Evolutionary conservation across 257 asterid species (phyloP), one percentile per base, ranked within the genome.

Genomic region (Solanum paucissectum): DNA sequence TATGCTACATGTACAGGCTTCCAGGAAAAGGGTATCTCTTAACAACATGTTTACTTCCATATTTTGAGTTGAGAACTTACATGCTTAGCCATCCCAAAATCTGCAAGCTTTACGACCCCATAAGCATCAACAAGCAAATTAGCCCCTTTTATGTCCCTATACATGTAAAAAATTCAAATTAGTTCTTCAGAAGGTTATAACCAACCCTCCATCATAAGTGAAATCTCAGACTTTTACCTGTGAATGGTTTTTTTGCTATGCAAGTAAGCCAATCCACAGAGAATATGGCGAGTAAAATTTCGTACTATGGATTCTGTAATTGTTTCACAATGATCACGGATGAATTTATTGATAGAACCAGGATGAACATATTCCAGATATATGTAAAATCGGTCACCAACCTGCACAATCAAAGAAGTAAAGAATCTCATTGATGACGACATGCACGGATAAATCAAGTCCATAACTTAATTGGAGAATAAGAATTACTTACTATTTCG

Each of bases 61-160:
- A 72, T 60, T 62, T 29, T 88, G 87, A 88, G 83, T 37, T 38
- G n/a, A 81, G 86, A 88, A 90, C 98, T 93, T 86, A 96, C 99
- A 87, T 95, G 98, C 86, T 96, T 96, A 87, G 99, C 98, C 99
- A 94, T 94, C 90, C 99, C 99, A 90, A 96, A 96, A 90, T 96
- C 99, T n/a, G 98, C 99, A 89, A 96, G 99, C 94, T 96, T 96
- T 72, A 96, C 98, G 44, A 96, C 99, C 83, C 99, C 99, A 88
- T 93, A 89, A 75, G 98, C 98, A 94, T 96, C 98, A 73, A 96
- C 99, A 88, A 96, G 98, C 91, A 96, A 92, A 90, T 96, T 96
- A 85, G 98, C 98, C 74, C 99, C 98, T 90, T 96, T 96, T 86
- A 96, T 95, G 88, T 96, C 99, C 94, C 98, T 95, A 62, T 73